These are phyloP conservation scores for Pyrenophora tritici-repentis DNA, from an alignment of 2,329 filamentous ascomycete genomes.

Conservation along the genomic window DNA sequence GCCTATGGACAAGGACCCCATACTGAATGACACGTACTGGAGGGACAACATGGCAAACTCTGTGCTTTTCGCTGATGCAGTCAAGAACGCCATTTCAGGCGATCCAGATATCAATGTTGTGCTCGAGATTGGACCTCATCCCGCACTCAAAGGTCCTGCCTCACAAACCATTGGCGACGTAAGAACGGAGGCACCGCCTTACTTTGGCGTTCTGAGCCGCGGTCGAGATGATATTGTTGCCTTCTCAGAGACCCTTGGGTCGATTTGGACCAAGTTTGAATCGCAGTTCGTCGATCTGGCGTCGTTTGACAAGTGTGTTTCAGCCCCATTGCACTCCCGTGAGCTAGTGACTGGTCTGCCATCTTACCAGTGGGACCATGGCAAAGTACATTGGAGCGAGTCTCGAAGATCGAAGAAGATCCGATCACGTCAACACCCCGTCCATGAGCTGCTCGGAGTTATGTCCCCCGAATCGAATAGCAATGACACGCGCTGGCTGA, in stretches of 20 bases:
- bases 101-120: not conserved
- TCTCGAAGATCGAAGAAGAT: not conserved
- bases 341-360: not conserved
- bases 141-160: conserved; percentile 43
- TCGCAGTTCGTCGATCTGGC: not conserved
- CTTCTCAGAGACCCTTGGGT: conserved; percentile 17
- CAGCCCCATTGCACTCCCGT: conserved; percentile 19
- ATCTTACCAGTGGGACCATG: not conserved
- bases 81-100: not conserved
- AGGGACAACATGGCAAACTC: not conserved
- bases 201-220: conserved; percentile 10
- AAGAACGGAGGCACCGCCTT: not conserved
- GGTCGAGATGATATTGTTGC: conserved; percentile 23
- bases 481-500: no score
- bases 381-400: not conserved
- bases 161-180: conserved; percentile 8
- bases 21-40: no score
- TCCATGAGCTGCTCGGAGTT: no score
- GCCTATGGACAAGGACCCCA: no score
- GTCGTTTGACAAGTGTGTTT: no score
- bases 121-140: conserved; percentile 54
- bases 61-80: conserved; percentile 3
- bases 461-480: no score
- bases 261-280: conserved; percentile 7
- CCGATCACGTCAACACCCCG: not conserved